These are phyloP conservation scores for Pythium monospermum DNA, from an alignment of 352 stramenopile genomes.

Conservation along the genomic window DNA sequence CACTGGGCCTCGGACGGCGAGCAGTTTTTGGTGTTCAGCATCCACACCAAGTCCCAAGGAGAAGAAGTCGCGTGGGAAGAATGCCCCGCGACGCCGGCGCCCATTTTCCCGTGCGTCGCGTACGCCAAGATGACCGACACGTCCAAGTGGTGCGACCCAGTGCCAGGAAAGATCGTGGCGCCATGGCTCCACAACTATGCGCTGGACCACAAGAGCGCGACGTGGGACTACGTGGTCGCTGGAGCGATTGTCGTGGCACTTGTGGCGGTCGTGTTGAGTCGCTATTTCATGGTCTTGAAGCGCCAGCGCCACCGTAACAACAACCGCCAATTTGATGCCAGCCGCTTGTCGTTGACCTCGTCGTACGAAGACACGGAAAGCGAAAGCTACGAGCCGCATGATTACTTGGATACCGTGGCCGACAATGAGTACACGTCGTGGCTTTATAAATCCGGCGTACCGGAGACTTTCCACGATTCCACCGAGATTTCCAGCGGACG, in stretches of 20 bases:
- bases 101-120: constrained; percentile 25
- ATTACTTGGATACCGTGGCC: constrained; percentile 18
- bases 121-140: constrained; percentile 31
- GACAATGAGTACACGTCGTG: constrained; percentile 23
- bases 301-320: background rate
- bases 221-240: constrained; percentile 11
- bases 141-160: constrained; percentile 36
- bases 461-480: constrained; percentile 11
- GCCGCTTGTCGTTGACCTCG: background rate
- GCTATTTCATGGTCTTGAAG: constrained; percentile 1
- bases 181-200: constrained; percentile 62
- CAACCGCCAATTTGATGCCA: background rate
- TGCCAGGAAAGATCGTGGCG: constrained; percentile 31
- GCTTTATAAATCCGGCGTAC: constrained; percentile 12
- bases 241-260: constrained; percentile 5
- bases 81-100: constrained; percentile 30
- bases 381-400: constrained; percentile 14
- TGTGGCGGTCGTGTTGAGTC: background rate
- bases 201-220: constrained; percentile 28
- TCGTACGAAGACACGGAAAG: background rate
- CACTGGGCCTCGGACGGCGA: constrained; percentile 16
- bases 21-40: constrained; percentile 14
- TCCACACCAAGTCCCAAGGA: constrained; percentile 24
- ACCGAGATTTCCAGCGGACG: constrained; percentile 25
- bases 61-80: constrained; percentile 23